Evolutionary conservation across 1,284 basidiomycete genomes (phyloP).

Genomic region (Melampsora americana): DNA sequence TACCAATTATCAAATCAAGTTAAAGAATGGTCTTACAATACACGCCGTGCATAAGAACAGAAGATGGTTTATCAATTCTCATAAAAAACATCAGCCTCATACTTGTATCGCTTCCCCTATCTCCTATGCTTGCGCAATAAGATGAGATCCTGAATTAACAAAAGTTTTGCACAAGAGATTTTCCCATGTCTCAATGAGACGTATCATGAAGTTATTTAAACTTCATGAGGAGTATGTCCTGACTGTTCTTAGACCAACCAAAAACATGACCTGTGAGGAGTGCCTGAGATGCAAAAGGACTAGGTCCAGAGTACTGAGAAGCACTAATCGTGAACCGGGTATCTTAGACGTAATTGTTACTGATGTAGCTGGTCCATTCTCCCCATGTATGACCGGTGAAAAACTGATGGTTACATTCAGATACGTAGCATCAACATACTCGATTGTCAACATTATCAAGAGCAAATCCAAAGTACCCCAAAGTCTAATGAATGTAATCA

Average conservation of each 20-base stretch:
- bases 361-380: conserved; percentile 9
- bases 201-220: not conserved
- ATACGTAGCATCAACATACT: conserved; percentile 11
- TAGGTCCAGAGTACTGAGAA: not conserved
- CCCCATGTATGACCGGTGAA: not conserved
- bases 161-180: not conserved
- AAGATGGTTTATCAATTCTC: not conserved
- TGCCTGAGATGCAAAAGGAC: conserved; percentile 1
- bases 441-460: not conserved
- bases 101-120: not conserved
- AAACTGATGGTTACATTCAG: not conserved
- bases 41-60: not conserved
- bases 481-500: conserved; percentile 13
- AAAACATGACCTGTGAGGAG: conserved; percentile 2
- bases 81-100: not conserved
- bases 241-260: not conserved
- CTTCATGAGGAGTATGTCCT: not conserved
- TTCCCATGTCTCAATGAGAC: not conserved
- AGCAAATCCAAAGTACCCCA: conserved; percentile 9
- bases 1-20: not conserved
- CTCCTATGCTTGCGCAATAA: not conserved
- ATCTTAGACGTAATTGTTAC: conserved; percentile 14
- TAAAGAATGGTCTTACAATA: not conserved
- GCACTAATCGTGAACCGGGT: not conserved
- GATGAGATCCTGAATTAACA: not conserved